These are phyloP conservation scores for Oryza officinalis DNA, from an alignment of 176 grass and related monocot species.

Conservation along the genomic window DNA sequence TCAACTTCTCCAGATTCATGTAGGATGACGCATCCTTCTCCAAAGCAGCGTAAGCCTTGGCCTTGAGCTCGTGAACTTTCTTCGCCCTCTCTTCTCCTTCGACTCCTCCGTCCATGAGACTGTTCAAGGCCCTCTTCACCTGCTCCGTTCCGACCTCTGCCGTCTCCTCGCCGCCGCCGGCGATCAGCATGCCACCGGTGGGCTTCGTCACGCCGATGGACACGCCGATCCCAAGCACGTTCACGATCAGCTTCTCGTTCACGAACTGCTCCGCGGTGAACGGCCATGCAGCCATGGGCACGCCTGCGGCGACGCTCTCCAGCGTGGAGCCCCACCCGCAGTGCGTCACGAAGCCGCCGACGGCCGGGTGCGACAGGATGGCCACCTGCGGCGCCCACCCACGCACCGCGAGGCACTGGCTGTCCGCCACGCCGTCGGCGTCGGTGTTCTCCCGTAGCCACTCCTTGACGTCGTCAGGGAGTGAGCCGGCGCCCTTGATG, in stretches of 20 bases:
- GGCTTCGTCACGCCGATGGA: constrained; percentile 46
- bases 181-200: neutral
- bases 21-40: constrained; percentile 35
- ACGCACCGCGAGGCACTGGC: constrained; percentile 43
- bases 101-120: constrained; percentile 43
- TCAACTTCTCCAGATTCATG: constrained; percentile 33
- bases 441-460: constrained; percentile 52
- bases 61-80: neutral
- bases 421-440: neutral
- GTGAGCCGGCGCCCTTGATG: constrained; percentile 34
- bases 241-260: constrained; percentile 64
- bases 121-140: constrained; percentile 34
- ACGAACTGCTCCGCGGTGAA: constrained; percentile 65
- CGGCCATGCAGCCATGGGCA: constrained; percentile 65
- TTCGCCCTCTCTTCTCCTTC: constrained; percentile 27
- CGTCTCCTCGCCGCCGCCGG: neutral
- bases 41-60: constrained; percentile 25
- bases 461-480: constrained; percentile 29
- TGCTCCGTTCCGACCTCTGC: constrained; percentile 25
- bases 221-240: constrained; percentile 52
- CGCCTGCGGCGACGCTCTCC: constrained; percentile 45
- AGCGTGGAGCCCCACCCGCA: constrained; percentile 79
- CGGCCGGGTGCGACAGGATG: constrained; percentile 58
- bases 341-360: constrained; percentile 69
- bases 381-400: constrained; percentile 67